Base-by-base conservation (phyloP, 2,329 filamentous ascomycete species). In the Chalaropsis ovoidea region DNA sequence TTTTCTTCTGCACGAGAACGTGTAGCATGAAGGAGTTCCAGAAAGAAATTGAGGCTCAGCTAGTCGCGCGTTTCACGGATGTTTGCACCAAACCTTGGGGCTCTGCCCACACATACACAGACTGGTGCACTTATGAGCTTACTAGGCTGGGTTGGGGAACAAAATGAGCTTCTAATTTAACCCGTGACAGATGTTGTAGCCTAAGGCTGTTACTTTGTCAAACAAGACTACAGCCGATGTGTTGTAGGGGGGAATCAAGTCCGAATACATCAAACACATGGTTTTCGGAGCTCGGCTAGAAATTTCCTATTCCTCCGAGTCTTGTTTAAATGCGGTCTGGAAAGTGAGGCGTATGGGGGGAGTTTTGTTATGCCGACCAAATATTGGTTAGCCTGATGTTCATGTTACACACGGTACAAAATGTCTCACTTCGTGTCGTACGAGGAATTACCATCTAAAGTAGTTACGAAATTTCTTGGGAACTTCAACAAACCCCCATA, bases 21-120 rank as follows among this genome's bases (percentile, higher is more conserved):
- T 19, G 4, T 35, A 35, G 17, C 6, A 39, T 58, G n/a, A 19
- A 10, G 13, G 17, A 58, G 54, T 58, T 58, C 15, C 54, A 31
- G 7, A 39, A 39, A 35, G 54, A 58, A 31, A 58, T 35, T 35
- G 54, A 31, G 54, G 54, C 54, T 58, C 27, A 39, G 54, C 27
- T 31, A 58, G 54, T 19, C 54, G n/a, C 24, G 24, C 2, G 54
- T 58, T 58, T 35, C 54, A 58, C 54, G 15, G 54, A n/a, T 27
- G n/a, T 58, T 39, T 58, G 6, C 31, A 35, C 54, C 39, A 58
- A 39, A 58, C 4, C 7, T 19, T 35, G 54, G 19, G 31, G 27
- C 31, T 58, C 24, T 35, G 15, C 52, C 15, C 8, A 19, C 24
- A 15, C 43, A 19, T 19, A 56, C 11, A 56, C 15, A 56, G 22